phyloP scores from a whole-genome alignment of 106 monocot genomes.

The Xerophyta viscosa region DNA sequence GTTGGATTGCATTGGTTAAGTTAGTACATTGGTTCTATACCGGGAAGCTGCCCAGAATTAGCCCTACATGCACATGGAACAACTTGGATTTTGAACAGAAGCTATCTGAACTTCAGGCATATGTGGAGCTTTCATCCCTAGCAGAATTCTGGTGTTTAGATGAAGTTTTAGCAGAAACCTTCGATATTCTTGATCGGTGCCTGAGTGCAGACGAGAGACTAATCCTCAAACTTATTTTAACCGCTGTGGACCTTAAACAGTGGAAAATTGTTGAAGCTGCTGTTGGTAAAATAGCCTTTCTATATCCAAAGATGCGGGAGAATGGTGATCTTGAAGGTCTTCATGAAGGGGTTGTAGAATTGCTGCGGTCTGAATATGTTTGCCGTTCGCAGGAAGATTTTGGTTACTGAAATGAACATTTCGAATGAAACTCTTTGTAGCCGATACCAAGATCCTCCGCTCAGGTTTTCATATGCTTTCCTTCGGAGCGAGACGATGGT shows the following conservation, averaged over 20 bases:
- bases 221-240: slow-evolving; percentile 31
- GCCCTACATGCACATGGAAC: slow-evolving; percentile 48
- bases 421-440: too few species aligned
- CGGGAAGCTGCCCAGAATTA: slow-evolving; percentile 40
- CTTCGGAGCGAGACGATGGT: too few species aligned
- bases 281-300: slow-evolving; percentile 29
- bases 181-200: slow-evolving; percentile 25
- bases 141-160: slow-evolving; percentile 75
- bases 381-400: slow-evolving; percentile 22
- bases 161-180: slow-evolving; percentile 35
- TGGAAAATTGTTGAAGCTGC: slow-evolving; percentile 50
- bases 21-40: slow-evolving; percentile 64
- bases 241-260: slow-evolving; percentile 25
- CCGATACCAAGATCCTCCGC: too few species aligned
- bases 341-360: slow-evolving; percentile 38
- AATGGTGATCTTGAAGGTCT: slow-evolving; percentile 51
- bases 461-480: too few species aligned
- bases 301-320: slow-evolving; percentile 55
- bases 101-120: slow-evolving; percentile 31
- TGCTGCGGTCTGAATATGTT: slow-evolving; percentile 58
- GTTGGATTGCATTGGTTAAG: slow-evolving; percentile 58
- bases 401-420: too few species aligned
- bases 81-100: slow-evolving; percentile 42
- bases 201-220: slow-evolving; percentile 22
- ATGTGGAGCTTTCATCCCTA: slow-evolving; percentile 67